A percentile compares a stretch with the other conserved stretches of the same genome.
These are phyloP conservation scores for Cyclotella kingstonii DNA, from an alignment of 108 stramenopile species.

Conservation along the genomic window DNA sequence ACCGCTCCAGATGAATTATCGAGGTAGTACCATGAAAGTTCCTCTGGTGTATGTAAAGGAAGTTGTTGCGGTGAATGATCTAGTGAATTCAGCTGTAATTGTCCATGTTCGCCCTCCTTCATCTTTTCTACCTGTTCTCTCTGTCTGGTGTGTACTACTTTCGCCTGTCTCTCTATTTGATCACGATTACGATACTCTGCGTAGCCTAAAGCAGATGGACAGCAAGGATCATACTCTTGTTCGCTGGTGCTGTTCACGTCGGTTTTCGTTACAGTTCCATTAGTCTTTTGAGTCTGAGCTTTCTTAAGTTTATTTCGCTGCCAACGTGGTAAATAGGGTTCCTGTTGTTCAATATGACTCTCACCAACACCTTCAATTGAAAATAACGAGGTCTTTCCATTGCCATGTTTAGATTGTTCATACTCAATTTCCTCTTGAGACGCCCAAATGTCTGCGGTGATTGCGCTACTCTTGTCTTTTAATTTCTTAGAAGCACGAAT, in stretches of 20 bases:
- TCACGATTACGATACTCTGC: conserved; percentile 44
- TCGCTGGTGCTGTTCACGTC: too few species aligned
- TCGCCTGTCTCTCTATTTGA: conserved; percentile 41
- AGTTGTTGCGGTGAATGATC: neutral
- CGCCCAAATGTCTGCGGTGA: conserved; percentile 80
- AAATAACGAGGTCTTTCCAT: conserved; percentile 16
- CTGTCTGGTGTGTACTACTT: conserved; percentile 15
- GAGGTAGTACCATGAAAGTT: conserved; percentile 59
- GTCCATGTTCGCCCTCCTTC: conserved; percentile 16
- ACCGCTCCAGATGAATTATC: conserved; percentile 57
- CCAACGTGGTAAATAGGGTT: conserved; percentile 36
- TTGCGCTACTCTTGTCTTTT: conserved; percentile 33
- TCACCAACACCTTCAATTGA: too few species aligned
- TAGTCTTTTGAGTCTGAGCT: conserved; percentile 19
- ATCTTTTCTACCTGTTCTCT: conserved; percentile 10
- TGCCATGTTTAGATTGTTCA: conserved; percentile 28
- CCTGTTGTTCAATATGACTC: conserved; percentile 18
- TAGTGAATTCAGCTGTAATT: conserved; percentile 4
- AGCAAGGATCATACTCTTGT: conserved; percentile 38
- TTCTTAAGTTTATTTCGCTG: conserved; percentile 53
- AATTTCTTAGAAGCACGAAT: conserved; percentile 39
- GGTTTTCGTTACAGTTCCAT: conserved; percentile 9
- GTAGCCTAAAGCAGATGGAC: conserved; percentile 43
- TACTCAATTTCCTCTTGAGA: conserved; percentile 80
- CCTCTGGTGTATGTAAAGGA: conserved; percentile 21